Evolutionary conservation across 2,329 filamentous ascomycete genomes (phyloP).

Genomic region (Rachicladosporium sp.): DNA sequence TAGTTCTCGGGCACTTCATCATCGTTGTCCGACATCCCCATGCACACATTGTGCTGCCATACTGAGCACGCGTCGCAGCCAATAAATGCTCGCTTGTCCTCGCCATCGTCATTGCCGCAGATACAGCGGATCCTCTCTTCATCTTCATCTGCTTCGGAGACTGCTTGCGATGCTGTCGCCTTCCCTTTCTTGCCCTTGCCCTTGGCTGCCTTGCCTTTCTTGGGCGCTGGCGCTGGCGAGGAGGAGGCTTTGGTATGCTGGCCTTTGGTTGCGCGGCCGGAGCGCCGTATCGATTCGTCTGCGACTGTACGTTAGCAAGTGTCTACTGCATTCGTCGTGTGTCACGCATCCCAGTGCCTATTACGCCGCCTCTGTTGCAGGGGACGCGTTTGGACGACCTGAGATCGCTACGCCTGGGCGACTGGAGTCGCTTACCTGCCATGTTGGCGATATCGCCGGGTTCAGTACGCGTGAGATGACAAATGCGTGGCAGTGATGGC

Average conservation of each 20-base stretch:
- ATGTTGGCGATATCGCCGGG: neutral
- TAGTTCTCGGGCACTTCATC: conserved; percentile 70
- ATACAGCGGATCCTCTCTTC: conserved; percentile 70
- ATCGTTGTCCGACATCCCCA: conserved; percentile 64
- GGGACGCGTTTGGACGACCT: conserved; percentile 1
- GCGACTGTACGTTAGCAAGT: neutral
- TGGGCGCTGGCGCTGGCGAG: conserved; percentile 28
- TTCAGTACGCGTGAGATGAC: too few species aligned
- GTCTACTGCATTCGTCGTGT: neutral
- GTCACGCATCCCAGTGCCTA: conserved; percentile 1
- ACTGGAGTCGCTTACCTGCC: conserved; percentile 4
- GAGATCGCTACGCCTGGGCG: too few species aligned
- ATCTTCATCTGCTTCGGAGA: conserved; percentile 31
- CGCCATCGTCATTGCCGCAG: conserved; percentile 78
- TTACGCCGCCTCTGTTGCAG: neutral
- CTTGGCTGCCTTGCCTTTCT: conserved; percentile 34
- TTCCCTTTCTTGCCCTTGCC: conserved; percentile 19
- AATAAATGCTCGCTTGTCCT: conserved; percentile 85
- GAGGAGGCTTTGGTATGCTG: conserved; percentile 78
- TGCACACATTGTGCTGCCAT: conserved; percentile 97
- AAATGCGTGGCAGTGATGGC: too few species aligned
- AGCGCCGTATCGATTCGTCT: conserved; percentile 75
- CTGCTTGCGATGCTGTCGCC: conserved; percentile 27
- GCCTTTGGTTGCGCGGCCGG: conserved; percentile 90
- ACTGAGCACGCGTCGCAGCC: conserved; percentile 83